Conservation (phyloP, 352 stramenopile genomes). For the Globisporangium radiosum region DNA sequence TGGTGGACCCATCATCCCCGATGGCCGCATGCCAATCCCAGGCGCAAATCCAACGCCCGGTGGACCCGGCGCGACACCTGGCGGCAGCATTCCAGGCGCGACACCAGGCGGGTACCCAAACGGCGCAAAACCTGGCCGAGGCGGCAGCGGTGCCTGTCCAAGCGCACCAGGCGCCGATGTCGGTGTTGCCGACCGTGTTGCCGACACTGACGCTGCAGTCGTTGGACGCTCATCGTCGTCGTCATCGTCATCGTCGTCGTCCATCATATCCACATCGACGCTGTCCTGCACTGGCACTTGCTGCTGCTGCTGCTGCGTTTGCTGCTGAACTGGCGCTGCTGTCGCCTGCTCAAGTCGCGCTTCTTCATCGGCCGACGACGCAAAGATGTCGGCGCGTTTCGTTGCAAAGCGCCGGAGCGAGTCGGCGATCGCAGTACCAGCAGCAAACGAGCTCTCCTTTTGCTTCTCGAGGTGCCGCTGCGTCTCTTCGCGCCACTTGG, state of each 20-base stretch:
- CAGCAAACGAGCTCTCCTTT: slow-evolving; percentile 93
- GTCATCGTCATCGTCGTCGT: slow-evolving; percentile 28
- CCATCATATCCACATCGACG: background rate
- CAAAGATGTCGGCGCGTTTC: slow-evolving; percentile 92
- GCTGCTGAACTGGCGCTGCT: slow-evolving; percentile 12
- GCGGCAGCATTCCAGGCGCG: slow-evolving; percentile 18
- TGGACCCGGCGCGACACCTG: slow-evolving; percentile 14
- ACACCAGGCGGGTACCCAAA: slow-evolving; percentile 5
- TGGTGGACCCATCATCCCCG: slow-evolving; percentile 22
- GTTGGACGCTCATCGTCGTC: slow-evolving; percentile 14
- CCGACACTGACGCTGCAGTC: background rate
- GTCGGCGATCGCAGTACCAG: slow-evolving; percentile 91
- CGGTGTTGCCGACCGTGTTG: background rate
- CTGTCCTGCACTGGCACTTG: background rate
- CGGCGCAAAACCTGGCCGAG: slow-evolving; percentile 3
- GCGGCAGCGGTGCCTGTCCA: slow-evolving; percentile 6
- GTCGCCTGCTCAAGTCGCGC: slow-evolving; percentile 56
- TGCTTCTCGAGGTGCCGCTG: slow-evolving; percentile 95
- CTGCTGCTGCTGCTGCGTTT: slow-evolving; percentile 8
- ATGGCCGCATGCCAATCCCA: slow-evolving; percentile 12
- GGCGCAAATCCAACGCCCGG: slow-evolving; percentile 17
- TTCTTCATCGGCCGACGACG: slow-evolving; percentile 83
- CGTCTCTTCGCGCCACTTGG: slow-evolving; percentile 96
- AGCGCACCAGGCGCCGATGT: slow-evolving; percentile 1
- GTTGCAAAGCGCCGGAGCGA: slow-evolving; percentile 92